Conservation (phyloP, 2,329 filamentous ascomycete species). For the Penicillium sp. region DNA sequence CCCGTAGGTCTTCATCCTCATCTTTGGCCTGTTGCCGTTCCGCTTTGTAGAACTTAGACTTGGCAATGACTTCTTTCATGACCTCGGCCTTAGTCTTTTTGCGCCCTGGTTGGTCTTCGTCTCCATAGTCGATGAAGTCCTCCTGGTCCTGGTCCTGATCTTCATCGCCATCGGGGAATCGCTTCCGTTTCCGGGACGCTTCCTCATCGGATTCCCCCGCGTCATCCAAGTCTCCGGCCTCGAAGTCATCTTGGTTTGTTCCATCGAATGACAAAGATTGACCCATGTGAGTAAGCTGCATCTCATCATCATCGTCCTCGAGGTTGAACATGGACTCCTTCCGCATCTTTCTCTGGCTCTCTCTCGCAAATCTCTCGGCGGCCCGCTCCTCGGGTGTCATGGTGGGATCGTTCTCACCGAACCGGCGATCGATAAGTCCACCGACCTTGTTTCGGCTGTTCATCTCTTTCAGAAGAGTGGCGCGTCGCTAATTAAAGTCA, state of each 20-base stretch:
- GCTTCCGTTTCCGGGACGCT: conserved; percentile 55
- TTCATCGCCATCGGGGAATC: conserved; percentile 32
- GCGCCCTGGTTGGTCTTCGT: conserved; percentile 65
- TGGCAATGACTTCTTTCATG: conserved; percentile 96
- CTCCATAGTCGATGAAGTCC: conserved; percentile 45
- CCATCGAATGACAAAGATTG: conserved; percentile 66
- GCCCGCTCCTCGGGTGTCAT: conserved; percentile 94
- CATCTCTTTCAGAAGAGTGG: conserved; percentile 86
- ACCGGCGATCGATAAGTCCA: conserved; percentile 86
- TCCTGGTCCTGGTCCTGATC: conserved; percentile 46
- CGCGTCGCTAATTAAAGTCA: conserved; percentile 57
- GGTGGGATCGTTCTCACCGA: conserved; percentile 90
- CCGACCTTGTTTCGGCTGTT: conserved; percentile 86
- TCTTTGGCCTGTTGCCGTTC: conserved; percentile 91
- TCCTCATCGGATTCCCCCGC: conserved; percentile 51
- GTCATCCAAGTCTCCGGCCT: conserved; percentile 67
- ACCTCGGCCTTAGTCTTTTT: conserved; percentile 97
- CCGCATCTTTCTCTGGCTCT: conserved; percentile 76
- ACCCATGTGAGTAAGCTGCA: conserved; percentile 78
- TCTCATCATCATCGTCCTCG: conserved; percentile 73
- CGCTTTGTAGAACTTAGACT: conserved; percentile 93
- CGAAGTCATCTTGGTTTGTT: conserved; percentile 67
- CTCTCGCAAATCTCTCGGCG: conserved; percentile 82
- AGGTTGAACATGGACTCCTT: conserved; percentile 83
- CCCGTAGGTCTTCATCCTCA: conserved; percentile 83